phyloP scores from a whole-genome alignment of 345 rosid genomes.

The Gossypium herbaceum region DNA sequence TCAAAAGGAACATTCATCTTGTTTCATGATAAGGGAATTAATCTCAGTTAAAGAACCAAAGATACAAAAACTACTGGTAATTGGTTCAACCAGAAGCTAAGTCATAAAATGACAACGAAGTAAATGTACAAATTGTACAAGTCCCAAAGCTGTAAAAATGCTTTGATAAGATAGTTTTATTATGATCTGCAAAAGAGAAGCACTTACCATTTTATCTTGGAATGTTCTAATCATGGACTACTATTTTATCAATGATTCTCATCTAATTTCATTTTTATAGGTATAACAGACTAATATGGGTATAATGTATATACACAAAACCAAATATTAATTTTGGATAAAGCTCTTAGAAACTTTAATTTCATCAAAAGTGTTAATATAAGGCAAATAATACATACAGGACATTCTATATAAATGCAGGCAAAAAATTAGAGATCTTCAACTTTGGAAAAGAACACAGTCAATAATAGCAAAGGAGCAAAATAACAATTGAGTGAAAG shows the following conservation, averaged over 20 bases:
- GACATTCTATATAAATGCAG: background rate
- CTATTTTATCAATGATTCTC: background rate
- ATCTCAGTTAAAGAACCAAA: background rate
- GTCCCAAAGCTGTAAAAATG: background rate
- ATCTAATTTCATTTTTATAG: background rate
- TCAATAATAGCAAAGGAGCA: conserved; percentile 2
- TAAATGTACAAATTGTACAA: background rate
- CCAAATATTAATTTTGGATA: background rate
- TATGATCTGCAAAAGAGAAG: background rate
- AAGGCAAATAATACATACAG: background rate
- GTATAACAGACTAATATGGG: background rate
- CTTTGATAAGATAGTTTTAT: background rate
- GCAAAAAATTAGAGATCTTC: background rate
- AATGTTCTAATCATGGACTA: background rate
- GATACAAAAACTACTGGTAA: background rate
- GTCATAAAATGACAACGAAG: background rate
- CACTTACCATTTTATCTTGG: background rate
- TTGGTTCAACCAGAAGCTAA: background rate
- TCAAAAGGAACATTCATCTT: background rate
- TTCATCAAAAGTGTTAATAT: background rate
- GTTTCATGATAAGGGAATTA: background rate
- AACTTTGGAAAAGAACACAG: background rate
- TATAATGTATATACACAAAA: background rate
- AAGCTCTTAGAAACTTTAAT: background rate
- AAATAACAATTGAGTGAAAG: conserved; percentile 7